These are phyloP conservation scores for Pichia sp. DNA, from an alignment of 1,139 yeast genomes.

Conservation along the genomic window DNA sequence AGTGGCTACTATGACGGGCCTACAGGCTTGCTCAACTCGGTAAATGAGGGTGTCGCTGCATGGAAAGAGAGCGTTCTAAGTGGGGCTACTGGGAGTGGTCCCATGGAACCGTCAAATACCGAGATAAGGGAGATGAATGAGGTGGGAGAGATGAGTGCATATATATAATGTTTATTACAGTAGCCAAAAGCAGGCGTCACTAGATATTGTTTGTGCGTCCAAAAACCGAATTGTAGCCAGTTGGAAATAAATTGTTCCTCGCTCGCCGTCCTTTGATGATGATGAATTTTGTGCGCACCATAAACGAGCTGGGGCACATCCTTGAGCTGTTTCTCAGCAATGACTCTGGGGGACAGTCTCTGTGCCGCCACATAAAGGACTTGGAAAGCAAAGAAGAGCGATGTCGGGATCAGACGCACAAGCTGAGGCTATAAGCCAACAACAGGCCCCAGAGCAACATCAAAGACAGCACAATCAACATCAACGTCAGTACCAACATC, in stretches of 20 bases:
- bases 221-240: neutral
- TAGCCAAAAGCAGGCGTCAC: neutral
- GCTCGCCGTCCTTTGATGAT: neutral
- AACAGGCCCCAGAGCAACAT: neutral
- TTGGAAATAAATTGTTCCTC: neutral
- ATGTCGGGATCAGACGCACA: constrained; percentile 1
- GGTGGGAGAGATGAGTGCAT: constrained; percentile 11
- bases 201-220: neutral
- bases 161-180: neutral
- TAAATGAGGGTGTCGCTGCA: constrained; percentile 25
- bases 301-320: neutral
- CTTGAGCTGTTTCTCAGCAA: neutral
- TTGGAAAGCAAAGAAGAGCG: neutral
- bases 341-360: too few relatives aligned
- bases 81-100: neutral
- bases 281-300: neutral
- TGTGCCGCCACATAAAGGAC: too few relatives aligned
- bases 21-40: constrained; percentile 55
- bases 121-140: constrained; percentile 8
- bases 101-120: neutral
- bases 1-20: constrained; percentile 53
- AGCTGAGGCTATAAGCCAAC: neutral
- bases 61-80: constrained; percentile 17
- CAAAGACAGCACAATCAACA: neutral
- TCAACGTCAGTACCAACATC: neutral